Percentiles rank a stretch among this genome's conserved stretches.
Conservation (phyloP, 1,284 basidiomycete species). For the Trametes hirsuta region DNA sequence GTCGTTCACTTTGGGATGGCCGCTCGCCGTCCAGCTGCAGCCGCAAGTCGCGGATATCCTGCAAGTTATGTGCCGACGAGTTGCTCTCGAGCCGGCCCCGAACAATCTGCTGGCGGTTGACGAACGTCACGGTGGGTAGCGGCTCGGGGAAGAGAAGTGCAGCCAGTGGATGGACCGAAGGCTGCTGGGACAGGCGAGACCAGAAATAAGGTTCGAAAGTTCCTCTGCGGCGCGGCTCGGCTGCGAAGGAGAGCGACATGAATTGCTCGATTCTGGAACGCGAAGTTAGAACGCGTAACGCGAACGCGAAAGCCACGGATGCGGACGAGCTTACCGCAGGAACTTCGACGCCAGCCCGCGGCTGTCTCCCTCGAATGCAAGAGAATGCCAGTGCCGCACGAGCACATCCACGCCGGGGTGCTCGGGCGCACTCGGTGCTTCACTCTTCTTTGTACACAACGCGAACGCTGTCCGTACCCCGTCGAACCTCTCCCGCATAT, state of each 20-base stretch:
- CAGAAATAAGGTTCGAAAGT: constrained; percentile 78
- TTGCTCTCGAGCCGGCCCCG: constrained; percentile 67
- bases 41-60: constrained; percentile 51
- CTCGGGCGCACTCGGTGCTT: constrained; percentile 34
- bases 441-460: constrained; percentile 49
- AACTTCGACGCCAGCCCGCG: constrained; percentile 58
- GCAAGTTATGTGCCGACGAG: constrained; percentile 47
- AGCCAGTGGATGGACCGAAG: constrained; percentile 53
- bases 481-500: constrained; percentile 54
- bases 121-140: constrained; percentile 63
- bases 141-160: constrained; percentile 78
- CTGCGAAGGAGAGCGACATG: constrained; percentile 74
- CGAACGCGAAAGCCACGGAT: constrained; percentile 5
- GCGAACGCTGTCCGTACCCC: constrained; percentile 53
- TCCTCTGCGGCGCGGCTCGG: constrained; percentile 71
- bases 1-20: constrained; percentile 18
- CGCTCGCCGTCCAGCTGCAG: constrained; percentile 32
- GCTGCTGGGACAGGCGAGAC: constrained; percentile 48
- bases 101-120: constrained; percentile 65
- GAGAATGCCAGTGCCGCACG: constrained; percentile 55
- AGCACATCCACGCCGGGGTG: constrained; percentile 54
- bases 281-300: background rate
- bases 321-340: constrained; percentile 49
- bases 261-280: constrained; percentile 71
- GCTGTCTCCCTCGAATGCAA: constrained; percentile 44